Conservation (phyloP, 78 protist species). For the Pelomyxa schiedti region DNA sequence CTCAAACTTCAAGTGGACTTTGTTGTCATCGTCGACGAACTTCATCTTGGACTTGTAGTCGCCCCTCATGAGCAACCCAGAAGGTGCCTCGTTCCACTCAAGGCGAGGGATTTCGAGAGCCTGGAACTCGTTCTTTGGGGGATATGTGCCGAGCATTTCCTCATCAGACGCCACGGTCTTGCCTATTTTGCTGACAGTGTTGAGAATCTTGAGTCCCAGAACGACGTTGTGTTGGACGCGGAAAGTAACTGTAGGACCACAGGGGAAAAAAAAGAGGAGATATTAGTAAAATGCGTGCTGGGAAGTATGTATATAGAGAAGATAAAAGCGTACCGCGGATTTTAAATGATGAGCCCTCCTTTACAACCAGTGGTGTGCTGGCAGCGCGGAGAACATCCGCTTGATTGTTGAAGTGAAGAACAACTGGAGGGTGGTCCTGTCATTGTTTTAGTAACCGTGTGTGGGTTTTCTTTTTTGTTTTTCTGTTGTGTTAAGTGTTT, state of each 20-base stretch:
- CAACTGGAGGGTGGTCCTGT: conserved; percentile 17
- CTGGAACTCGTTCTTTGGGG: conserved; percentile 33
- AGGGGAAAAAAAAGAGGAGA: too few species aligned
- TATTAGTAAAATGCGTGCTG: neutral
- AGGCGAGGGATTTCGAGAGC: conserved; percentile 19
- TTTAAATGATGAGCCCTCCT: conserved; percentile 31
- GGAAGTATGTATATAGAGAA: too few species aligned
- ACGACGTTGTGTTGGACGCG: conserved; percentile 31
- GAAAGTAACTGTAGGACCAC: conserved; percentile 3
- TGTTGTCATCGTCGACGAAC: conserved; percentile 24
- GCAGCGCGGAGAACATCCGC: neutral
- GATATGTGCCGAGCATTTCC: conserved; percentile 34
- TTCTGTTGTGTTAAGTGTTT: too few species aligned
- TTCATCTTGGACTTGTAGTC: conserved; percentile 39
- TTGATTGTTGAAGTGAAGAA: conserved; percentile 13
- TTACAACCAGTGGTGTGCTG: conserved; percentile 17
- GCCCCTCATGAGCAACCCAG: conserved; percentile 17
- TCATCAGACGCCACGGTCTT: conserved; percentile 13
- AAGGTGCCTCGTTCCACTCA: conserved; percentile 32
- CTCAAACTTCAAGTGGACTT: conserved; percentile 22
- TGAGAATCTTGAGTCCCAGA: conserved; percentile 17
- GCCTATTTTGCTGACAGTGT: conserved; percentile 19
- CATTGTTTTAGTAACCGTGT: too few species aligned
- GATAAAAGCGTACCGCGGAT: too few species aligned
- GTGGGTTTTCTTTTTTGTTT: too few species aligned